A percentile compares a stretch with the other conserved stretches of the same genome.
Conservation (phyloP, 208 protist species). For the Leishmania martiniquensis region DNA sequence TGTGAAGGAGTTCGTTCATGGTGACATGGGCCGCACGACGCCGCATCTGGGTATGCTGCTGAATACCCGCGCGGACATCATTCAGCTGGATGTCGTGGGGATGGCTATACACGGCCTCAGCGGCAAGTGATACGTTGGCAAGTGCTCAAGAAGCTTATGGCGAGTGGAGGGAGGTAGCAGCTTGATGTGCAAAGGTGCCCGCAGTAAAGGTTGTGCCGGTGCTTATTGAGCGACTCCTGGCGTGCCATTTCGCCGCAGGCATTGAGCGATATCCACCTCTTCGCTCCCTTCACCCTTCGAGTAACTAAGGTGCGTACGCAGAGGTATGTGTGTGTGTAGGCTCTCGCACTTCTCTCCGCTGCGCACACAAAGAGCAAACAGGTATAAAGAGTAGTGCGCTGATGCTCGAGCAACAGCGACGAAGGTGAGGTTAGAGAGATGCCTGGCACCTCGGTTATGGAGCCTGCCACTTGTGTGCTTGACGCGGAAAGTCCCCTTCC, state of each 20-base stretch:
- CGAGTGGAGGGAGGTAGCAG: not conserved
- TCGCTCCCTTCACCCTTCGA: not conserved
- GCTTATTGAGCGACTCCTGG: not conserved
- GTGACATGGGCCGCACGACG: constrained; percentile 95
- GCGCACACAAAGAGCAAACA: not conserved
- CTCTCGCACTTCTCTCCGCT: not conserved
- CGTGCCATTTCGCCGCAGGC: not conserved
- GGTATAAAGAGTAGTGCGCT: not conserved
- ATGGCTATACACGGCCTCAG: constrained; percentile 82
- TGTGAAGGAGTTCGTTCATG: constrained; percentile 99
- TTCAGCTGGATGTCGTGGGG: constrained; percentile 97
- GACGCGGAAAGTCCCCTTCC: not conserved
- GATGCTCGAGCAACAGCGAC: not conserved
- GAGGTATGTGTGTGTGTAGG: not conserved
- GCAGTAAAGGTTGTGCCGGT: not conserved
- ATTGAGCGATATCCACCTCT: not conserved
- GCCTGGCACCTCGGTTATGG: not conserved
- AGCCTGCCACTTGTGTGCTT: not conserved
- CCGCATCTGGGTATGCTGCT: constrained; percentile 90
- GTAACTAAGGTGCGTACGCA: not conserved
- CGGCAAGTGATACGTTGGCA: constrained; percentile 1
- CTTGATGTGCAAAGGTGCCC: not conserved
- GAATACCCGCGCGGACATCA: constrained; percentile 81
- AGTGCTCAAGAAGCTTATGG: not conserved
- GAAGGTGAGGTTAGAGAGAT: not conserved